Evolutionary conservation across 2,329 filamentous ascomycete species (phyloP).

Genomic region (Colletotrichum karsti): DNA sequence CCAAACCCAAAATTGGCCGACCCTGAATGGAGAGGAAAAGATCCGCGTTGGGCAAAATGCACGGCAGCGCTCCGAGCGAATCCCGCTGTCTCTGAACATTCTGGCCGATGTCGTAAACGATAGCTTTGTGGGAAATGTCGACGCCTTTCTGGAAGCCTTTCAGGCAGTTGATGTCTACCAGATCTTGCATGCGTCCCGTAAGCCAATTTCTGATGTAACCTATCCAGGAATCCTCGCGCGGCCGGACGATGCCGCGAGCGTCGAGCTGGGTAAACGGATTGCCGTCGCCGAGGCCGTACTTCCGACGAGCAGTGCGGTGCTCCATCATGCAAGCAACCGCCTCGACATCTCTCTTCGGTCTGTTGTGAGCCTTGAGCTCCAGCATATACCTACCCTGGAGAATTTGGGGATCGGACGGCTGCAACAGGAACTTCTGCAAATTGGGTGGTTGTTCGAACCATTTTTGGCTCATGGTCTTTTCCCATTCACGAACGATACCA

Average conservation of each 20-base stretch:
- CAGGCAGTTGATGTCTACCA: slow-evolving; percentile 70
- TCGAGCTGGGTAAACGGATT: slow-evolving; percentile 69
- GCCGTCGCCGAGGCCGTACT: slow-evolving; percentile 57
- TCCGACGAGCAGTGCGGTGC: slow-evolving; percentile 63
- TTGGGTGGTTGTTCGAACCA: slow-evolving; percentile 63
- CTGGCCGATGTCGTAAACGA: slow-evolving; percentile 73
- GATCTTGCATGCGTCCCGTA: slow-evolving; percentile 70
- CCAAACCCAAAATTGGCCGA: slow-evolving; percentile 67
- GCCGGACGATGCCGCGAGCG: slow-evolving; percentile 55
- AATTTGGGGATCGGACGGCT: slow-evolving; percentile 62
- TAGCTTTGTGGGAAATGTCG: slow-evolving; percentile 58
- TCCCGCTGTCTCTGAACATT: slow-evolving; percentile 72
- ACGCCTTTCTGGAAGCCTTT: slow-evolving; percentile 55
- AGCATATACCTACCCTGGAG: slow-evolving; percentile 58
- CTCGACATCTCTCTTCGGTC: slow-evolving; percentile 42
- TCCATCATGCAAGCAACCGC: slow-evolving; percentile 68
- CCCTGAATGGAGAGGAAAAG: slow-evolving; percentile 69
- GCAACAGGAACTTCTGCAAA: slow-evolving; percentile 68
- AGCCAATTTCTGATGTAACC: slow-evolving; percentile 56
- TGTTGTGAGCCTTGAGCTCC: slow-evolving; percentile 41
- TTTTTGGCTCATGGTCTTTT: slow-evolving; percentile 44
- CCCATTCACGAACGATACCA: slow-evolving; percentile 52
- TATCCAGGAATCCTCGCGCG: slow-evolving; percentile 64
- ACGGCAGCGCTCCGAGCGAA: slow-evolving; percentile 67
- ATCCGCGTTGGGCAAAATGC: slow-evolving; percentile 73